A percentile compares a stretch with the other conserved stretches of the same genome.
These are phyloP conservation scores for Pyrenula aspistea DNA, from an alignment of 495 filamentous ascomycete species.

Conservation along the genomic window DNA sequence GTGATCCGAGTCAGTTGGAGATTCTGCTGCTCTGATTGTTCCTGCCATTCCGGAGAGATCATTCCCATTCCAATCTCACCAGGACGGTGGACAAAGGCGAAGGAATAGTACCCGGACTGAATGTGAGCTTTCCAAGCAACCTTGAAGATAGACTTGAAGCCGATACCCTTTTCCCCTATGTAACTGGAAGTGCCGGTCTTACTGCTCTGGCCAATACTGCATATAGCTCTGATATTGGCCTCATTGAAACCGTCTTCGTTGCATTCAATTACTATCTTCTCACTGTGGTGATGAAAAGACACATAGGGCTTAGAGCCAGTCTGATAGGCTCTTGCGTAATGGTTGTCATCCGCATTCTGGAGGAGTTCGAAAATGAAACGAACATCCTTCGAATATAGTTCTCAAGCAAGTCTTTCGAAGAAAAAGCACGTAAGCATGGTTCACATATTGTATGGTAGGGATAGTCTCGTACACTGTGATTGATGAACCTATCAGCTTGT, in stretches of 20 bases:
- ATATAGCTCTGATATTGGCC: slow-evolving; percentile 23
- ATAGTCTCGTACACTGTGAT: too few relatives aligned
- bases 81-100: slow-evolving; percentile 26
- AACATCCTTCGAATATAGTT: too few relatives aligned
- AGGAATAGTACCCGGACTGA: slow-evolving; percentile 32
- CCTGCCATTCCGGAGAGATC: slow-evolving; percentile 28
- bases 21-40: slow-evolving; percentile 4
- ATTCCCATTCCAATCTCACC: slow-evolving; percentile 32
- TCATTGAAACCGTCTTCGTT: slow-evolving; percentile 29
- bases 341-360: slow-evolving; percentile 35
- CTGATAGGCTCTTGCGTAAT: too few relatives aligned
- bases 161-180: slow-evolving; percentile 38
- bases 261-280: slow-evolving; percentile 20
- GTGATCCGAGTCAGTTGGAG: slow-evolving; percentile 26
- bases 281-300: slow-evolving; percentile 9
- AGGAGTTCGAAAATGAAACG: slow-evolving; percentile 28
- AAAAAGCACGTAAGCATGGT: too few relatives aligned
- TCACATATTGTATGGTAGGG: too few relatives aligned
- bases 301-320: slow-evolving; percentile 10
- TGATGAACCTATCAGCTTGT: too few relatives aligned
- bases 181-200: slow-evolving; percentile 25
- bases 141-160: slow-evolving; percentile 42
- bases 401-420: too few relatives aligned
- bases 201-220: slow-evolving; percentile 20
- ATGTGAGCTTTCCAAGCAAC: slow-evolving; percentile 32